phyloP scores from a whole-genome alignment of 176 grass and related monocot species.

The Avena atlantica region DNA sequence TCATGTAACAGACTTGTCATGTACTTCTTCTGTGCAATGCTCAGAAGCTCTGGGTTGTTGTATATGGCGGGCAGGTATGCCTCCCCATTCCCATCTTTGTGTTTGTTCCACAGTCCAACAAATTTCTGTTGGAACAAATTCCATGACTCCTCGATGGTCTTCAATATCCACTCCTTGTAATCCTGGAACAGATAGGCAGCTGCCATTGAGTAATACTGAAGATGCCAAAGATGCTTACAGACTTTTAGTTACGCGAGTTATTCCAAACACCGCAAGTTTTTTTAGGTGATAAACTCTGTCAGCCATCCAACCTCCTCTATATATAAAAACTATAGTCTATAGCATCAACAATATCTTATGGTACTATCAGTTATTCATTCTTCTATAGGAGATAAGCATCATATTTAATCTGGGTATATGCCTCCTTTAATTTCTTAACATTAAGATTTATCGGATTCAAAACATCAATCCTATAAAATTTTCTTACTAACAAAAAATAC shows the following conservation, averaged over 20 bases:
- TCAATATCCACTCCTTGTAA: constrained; percentile 90
- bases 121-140: constrained; percentile 78
- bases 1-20: constrained; percentile 82
- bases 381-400: constrained; percentile 15
- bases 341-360: neutral
- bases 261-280: neutral
- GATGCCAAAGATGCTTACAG: neutral
- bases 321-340: neutral
- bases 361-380: neutral
- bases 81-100: constrained; percentile 82
- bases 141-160: constrained; percentile 68
- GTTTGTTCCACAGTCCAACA: constrained; percentile 76
- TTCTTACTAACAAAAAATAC: too few relatives aligned
- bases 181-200: constrained; percentile 32
- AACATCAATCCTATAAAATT: too few relatives aligned
- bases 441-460: neutral
- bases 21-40: constrained; percentile 76
- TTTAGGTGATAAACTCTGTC: constrained; percentile 23
- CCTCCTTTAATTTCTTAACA: neutral
- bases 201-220: constrained; percentile 12
- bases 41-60: constrained; percentile 66
- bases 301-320: neutral
- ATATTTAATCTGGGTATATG: neutral
- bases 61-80: constrained; percentile 74
- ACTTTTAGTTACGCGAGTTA: neutral